phyloP scores from a whole-genome alignment of 2,329 filamentous ascomycete species.

The Penicillium sp. region DNA sequence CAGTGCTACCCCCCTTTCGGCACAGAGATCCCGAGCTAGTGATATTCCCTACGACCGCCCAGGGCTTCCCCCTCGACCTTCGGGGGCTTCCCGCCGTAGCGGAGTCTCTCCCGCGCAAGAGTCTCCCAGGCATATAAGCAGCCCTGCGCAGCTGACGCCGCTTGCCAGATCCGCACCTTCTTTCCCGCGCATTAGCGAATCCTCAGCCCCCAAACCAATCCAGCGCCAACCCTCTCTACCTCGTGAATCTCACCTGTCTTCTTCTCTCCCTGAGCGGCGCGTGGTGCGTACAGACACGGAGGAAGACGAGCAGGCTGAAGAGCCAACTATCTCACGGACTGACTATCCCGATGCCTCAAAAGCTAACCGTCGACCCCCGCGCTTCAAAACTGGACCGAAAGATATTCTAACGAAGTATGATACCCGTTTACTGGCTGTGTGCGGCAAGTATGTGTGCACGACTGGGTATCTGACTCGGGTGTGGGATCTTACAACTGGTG shows the following conservation, averaged over 20 bases:
- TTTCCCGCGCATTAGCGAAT: slow-evolving; percentile 12
- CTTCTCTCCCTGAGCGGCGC: slow-evolving; percentile 22
- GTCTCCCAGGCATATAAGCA: slow-evolving; percentile 7
- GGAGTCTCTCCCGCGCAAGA: slow-evolving; percentile 26
- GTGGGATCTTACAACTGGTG: slow-evolving; percentile 81
- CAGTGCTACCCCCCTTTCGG: slow-evolving; percentile 39
- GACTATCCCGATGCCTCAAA: slow-evolving; percentile 82
- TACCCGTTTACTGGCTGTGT: slow-evolving; percentile 79
- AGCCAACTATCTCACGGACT: slow-evolving; percentile 52
- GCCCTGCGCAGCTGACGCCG: slow-evolving; percentile 13
- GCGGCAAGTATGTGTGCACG: slow-evolving; percentile 81
- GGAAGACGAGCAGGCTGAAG: slow-evolving; percentile 51
- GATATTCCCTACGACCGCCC: slow-evolving; percentile 48
- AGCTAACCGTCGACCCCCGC: slow-evolving; percentile 78
- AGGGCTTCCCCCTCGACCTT: slow-evolving; percentile 45
- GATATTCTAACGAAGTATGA: slow-evolving; percentile 86
- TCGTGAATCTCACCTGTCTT: slow-evolving; percentile 23
- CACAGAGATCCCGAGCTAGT: slow-evolving; percentile 34
- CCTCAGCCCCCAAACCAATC: slow-evolving; percentile 20
- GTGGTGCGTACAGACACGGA: slow-evolving; percentile 44
- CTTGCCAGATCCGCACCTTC: slow-evolving; percentile 16
- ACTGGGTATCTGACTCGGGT: slow-evolving; percentile 82
- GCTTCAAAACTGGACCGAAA: slow-evolving; percentile 65
- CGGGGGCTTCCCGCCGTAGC: slow-evolving; percentile 17
- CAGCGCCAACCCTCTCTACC: slow-evolving; percentile 30